Evolutionary conservation across 768 basidiomycete species (phyloP).

Genomic region (Suillus discolor): DNA sequence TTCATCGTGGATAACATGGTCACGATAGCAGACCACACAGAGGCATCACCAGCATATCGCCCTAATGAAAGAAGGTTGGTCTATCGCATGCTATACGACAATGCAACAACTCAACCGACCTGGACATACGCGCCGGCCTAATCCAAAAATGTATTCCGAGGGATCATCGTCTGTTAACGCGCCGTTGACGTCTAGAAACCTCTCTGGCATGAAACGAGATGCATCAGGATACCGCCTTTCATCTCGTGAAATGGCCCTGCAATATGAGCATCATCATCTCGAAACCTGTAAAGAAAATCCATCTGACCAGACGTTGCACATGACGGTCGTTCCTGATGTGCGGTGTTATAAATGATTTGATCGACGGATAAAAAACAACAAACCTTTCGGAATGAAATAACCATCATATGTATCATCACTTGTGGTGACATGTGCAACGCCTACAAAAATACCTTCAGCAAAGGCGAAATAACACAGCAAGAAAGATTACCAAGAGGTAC

Average conservation of each 20-base stretch:
- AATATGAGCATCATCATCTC: neutral
- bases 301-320: slow-evolving; percentile 2
- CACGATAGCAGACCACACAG: slow-evolving; percentile 9
- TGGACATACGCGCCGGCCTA: slow-evolving; percentile 36
- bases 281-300: neutral
- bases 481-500: neutral
- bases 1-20: too few relatives aligned
- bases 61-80: slow-evolving; percentile 7
- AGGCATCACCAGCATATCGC: neutral
- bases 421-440: neutral
- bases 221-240: slow-evolving; percentile 13
- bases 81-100: too few relatives aligned
- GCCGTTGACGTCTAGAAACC: slow-evolving; percentile 10
- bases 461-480: too few relatives aligned
- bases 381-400: slow-evolving; percentile 30
- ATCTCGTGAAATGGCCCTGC: slow-evolving; percentile 11
- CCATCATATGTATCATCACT: slow-evolving; percentile 42
- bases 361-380: neutral
- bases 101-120: neutral
- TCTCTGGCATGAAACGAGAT: slow-evolving; percentile 15
- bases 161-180: slow-evolving; percentile 24
- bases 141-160: slow-evolving; percentile 35
- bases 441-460: neutral
- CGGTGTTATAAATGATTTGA: neutral
- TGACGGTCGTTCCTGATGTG: neutral